Evolutionary conservation across 495 filamentous ascomycete species (phyloP), one percentile per base, ranked within the genome.

Genomic region (Rhypophila decipiens): DNA sequence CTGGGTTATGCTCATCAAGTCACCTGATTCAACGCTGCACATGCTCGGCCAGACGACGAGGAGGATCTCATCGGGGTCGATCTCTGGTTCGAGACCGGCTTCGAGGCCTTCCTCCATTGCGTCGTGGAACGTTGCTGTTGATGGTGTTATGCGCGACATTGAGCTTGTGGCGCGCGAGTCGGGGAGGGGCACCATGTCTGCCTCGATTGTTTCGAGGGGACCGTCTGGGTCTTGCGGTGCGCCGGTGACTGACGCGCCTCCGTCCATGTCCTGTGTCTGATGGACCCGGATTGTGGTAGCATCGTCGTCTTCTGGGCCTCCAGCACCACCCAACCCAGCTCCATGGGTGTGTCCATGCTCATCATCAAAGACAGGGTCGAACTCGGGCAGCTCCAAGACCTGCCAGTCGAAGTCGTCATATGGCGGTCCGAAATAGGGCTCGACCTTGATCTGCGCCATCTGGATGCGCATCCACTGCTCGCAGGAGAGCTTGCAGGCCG

Each of bases 341-440:
- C 34, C 4, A 42, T 39, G 17, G 24, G 19, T 27, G 44, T 18
- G 22, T 23, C 12, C 39, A 3, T 44, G 27, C 9, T 49, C 49
- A 11, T 45, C 48, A 13, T 51, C 42, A 15, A 44, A 49, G 4
- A 50, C 50, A 31, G 55, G 53, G 23, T 53, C 53, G 15, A 67
- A 61, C 47, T 65, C 64, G n/a, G 59, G 56, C 37, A 67, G 49
- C 49, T 64, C 61, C 17, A 67, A 39, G 10, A 64, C 56, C 47
- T 67, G 64, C 64, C 64, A 67, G 44, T 67, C 64, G n/a, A 61
- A 67, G 44, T 67, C 64, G 44, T 67, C 64, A 35, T 65, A 67
- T 0, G 64, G 64, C 27, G 64, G 64, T 2, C 64, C 64, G 24
- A 67, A 67, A 39, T 67, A 67, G 4, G 64, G 61, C 55, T 67